Base-by-base conservation (phyloP, 257 asterid species). In the Thymus mandschuricus region DNA sequence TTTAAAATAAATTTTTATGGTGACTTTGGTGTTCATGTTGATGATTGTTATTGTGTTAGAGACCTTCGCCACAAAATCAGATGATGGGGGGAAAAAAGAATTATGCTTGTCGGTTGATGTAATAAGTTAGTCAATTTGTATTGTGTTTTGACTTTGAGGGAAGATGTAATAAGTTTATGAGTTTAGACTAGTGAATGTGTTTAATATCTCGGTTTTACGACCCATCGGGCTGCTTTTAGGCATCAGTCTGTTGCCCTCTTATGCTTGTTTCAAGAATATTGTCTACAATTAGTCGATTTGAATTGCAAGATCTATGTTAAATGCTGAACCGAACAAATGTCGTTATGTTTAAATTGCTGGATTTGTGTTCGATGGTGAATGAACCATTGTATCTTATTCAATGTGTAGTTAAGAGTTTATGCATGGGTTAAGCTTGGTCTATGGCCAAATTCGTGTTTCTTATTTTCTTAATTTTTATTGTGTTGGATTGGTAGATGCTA, bases 401-500 rank as follows among this genome's bases (percentile, higher is more conserved):
- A 51, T 34, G 4, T 33, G 67, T 35, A 65, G 29, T 57, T 35
- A 46, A 11, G 49, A 30, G 30, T 15, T 52, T 27, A 3, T 10
- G 61, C 44, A 41, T 12, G 12, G 21, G 15, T 48, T 21, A 61
- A 62, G 21, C 33, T 31, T 59, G 43, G 51, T 45, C 11, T n/a
- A 13, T 66, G 35, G 40, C 65, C 56, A 57, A 57, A 15, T 10
- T 48, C 11, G 31, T 15, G 69, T 35, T 76, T 49, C 51, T 79
- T 34, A 13, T 64, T 44, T 4, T 65, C 8, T 2, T 8, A 0
- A 38, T 11, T 5, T 10, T 65, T 75, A 10, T 44, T 44, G 2
- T 44, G 49, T 44, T 38, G 44, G 6, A 6, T 64, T 30, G 28
- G 30, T 60, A 84, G 85, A 77, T 66, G 81, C 81, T 51, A 79